phyloP scores from a whole-genome alignment of 768 basidiomycete species.

The Strobilomyces confusus region DNA sequence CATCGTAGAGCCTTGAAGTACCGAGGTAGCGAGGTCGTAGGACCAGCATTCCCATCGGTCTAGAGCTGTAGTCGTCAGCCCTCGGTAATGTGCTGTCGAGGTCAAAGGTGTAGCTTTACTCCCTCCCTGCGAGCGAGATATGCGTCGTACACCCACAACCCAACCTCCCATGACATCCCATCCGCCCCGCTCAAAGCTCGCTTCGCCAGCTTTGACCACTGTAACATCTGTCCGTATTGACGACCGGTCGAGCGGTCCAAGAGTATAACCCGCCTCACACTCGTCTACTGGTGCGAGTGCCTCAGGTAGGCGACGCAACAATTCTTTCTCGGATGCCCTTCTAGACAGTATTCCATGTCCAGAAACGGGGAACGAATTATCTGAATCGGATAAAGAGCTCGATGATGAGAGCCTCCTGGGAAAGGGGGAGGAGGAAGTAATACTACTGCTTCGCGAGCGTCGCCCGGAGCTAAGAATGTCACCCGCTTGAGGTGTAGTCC shows the following conservation, averaged over 20 bases:
- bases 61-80: constrained; percentile 59
- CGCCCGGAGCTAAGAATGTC: constrained; percentile 46
- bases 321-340: constrained; percentile 66
- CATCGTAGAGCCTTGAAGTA: constrained; percentile 49
- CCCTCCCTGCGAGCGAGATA: constrained; percentile 41
- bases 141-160: constrained; percentile 68
- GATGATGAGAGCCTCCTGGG: constrained; percentile 46
- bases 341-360: constrained; percentile 76
- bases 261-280: constrained; percentile 20
- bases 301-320: constrained; percentile 47
- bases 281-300: constrained; percentile 36
- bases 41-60: constrained; percentile 85
- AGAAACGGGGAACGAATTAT: constrained; percentile 71
- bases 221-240: constrained; percentile 46
- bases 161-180: constrained; percentile 65
- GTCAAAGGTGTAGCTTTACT: constrained; percentile 23
- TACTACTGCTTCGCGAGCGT: constrained; percentile 64
- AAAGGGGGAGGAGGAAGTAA: constrained; percentile 43
- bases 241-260: constrained; percentile 35
- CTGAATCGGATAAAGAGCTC: constrained; percentile 33
- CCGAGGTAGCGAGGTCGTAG: constrained; percentile 54
- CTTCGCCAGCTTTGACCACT: constrained; percentile 49
- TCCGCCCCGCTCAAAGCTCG: constrained; percentile 68
- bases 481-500: constrained; percentile 42
- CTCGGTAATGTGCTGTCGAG: constrained; percentile 24